Evolutionary conservation across 352 stramenopile species (phyloP).

Genomic region (Pythium phragmiticola): DNA sequence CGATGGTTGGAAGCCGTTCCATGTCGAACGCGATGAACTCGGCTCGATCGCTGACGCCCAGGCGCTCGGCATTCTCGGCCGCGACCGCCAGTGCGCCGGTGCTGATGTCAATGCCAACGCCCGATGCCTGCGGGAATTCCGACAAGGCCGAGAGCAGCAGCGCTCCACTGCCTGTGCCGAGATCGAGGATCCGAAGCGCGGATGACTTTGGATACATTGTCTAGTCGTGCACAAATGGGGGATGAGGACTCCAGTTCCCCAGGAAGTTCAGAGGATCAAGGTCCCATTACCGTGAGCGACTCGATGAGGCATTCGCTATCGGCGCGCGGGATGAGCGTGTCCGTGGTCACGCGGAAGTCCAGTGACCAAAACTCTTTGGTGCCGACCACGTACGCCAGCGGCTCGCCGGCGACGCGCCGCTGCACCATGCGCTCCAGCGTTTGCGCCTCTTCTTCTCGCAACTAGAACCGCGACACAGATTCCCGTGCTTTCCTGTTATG

Average conservation of each 20-base stretch:
- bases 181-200: constrained; percentile 54
- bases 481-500: no score
- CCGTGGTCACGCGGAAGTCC: constrained; percentile 43
- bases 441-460: constrained; percentile 37
- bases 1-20: constrained; percentile 18
- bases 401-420: constrained; percentile 44
- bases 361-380: constrained; percentile 81
- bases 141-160: constrained; percentile 59
- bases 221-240: constrained; percentile 16
- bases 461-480: constrained; percentile 16
- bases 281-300: constrained; percentile 40
- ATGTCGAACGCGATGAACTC: constrained; percentile 41
- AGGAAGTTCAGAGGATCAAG: neutral
- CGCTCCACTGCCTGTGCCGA: constrained; percentile 71
- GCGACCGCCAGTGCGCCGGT: constrained; percentile 48
- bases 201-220: constrained; percentile 39
- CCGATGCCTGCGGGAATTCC: constrained; percentile 54
- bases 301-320: constrained; percentile 84
- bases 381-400: constrained; percentile 68
- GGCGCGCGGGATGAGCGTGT: constrained; percentile 78
- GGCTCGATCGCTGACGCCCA: constrained; percentile 19
- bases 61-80: constrained; percentile 39
- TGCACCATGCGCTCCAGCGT: constrained; percentile 25
- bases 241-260: neutral
- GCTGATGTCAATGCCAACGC: constrained; percentile 67